Evolutionary conservation across 495 filamentous ascomycete species (phyloP).

Genomic region (Immersiella caudata): DNA sequence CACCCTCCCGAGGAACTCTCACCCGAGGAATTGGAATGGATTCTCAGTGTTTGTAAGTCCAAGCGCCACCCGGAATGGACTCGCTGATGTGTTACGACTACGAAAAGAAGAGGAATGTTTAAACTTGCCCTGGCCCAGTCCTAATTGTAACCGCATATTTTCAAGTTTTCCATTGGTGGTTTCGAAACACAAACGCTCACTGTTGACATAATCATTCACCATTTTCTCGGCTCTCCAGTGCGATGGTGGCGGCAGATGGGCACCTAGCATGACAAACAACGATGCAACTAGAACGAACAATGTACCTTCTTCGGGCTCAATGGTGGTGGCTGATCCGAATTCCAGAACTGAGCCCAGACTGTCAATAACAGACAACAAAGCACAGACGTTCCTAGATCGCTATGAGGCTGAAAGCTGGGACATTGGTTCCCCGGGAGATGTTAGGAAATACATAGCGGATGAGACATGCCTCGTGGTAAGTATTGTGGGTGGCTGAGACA

Average conservation of each 20-base stretch:
- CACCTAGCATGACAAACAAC: too few relatives aligned
- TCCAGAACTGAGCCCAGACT: too few relatives aligned
- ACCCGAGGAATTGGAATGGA: neutral
- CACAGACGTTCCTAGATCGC: neutral
- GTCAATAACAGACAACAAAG: neutral
- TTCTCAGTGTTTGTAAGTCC: neutral
- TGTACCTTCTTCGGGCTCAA: too few relatives aligned
- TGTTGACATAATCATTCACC: too few relatives aligned
- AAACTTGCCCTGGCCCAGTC: neutral
- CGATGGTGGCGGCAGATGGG: too few relatives aligned
- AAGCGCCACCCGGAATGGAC: neutral
- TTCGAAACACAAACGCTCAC: too few relatives aligned
- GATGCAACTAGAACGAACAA: neutral
- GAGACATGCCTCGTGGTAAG: conserved; percentile 1
- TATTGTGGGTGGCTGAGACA: neutral
- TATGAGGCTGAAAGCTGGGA: neutral
- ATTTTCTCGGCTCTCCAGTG: too few relatives aligned
- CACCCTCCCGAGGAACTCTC: neutral
- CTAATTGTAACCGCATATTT: too few relatives aligned
- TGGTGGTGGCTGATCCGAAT: too few relatives aligned
- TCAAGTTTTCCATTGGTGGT: too few relatives aligned
- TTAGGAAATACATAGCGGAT: neutral
- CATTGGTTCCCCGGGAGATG: neutral
- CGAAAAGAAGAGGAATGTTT: neutral
- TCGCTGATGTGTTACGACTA: neutral